Evolutionary conservation across 1,284 basidiomycete species (phyloP).

Genomic region (Schizopora paradoxa): DNA sequence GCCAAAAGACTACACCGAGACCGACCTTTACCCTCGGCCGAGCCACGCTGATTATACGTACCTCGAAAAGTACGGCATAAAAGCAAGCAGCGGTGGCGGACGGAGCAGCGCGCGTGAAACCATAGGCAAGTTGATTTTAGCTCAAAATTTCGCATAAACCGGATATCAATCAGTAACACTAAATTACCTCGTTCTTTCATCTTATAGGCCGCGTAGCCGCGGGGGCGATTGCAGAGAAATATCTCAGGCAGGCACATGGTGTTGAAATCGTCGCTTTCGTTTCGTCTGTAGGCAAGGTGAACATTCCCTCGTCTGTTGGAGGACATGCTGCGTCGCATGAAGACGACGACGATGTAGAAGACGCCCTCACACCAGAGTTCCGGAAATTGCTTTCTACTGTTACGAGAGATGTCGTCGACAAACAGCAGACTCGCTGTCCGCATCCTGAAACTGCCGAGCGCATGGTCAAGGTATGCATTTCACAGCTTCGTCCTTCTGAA

Average conservation of each 20-base stretch:
- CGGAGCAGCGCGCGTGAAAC: conserved; percentile 95
- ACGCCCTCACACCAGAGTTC: conserved; percentile 83
- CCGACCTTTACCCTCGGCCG: conserved; percentile 94
- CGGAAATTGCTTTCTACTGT: conserved; percentile 74
- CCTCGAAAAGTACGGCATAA: conserved; percentile 95
- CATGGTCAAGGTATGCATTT: conserved; percentile 73
- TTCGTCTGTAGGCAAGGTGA: conserved; percentile 90
- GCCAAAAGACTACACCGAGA: conserved; percentile 98
- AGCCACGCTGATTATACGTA: conserved; percentile 99
- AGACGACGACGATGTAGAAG: conserved; percentile 69
- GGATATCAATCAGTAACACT: neutral
- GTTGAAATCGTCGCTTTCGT: conserved; percentile 98
- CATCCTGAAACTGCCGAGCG: conserved; percentile 81
- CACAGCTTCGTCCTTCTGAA: conserved; percentile 2
- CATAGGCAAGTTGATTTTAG: conserved; percentile 62
- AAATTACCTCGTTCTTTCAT: conserved; percentile 3
- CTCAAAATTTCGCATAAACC: neutral
- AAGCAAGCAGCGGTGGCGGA: conserved; percentile 95
- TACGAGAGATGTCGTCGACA: conserved; percentile 86
- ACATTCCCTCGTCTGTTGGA: conserved; percentile 55
- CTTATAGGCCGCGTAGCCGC: conserved; percentile 86
- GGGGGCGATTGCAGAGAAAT: conserved; percentile 97
- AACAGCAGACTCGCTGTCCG: conserved; percentile 86
- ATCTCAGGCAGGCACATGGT: conserved; percentile 83
- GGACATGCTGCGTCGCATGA: conserved; percentile 37